These are phyloP conservation scores for Pneumocystis wakefieldiae DNA, from an alignment of 1,139 yeast species.

Conservation along the genomic window DNA sequence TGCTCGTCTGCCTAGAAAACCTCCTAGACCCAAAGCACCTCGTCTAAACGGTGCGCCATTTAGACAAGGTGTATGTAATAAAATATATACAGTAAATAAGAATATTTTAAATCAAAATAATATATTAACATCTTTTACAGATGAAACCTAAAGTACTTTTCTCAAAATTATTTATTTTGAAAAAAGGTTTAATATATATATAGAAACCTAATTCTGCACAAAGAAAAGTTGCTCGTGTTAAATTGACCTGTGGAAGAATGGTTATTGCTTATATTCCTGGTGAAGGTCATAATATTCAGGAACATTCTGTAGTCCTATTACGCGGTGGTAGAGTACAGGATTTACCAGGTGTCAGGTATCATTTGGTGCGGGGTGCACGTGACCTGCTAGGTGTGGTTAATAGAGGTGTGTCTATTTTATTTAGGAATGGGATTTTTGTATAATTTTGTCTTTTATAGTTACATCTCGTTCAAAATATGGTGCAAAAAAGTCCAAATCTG, in stretches of 20 bases:
- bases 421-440: conserved; percentile 39
- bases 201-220: conserved; percentile 98
- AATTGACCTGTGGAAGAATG: conserved; percentile 77
- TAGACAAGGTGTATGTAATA: conserved; percentile 11
- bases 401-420: conserved; percentile 77
- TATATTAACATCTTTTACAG: neutral
- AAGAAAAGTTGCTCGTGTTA: conserved; percentile 90
- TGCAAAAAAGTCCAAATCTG: neutral
- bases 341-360: conserved; percentile 95
- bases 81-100: conserved; percentile 8
- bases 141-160: neutral
- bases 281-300: conserved; percentile 96
- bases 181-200: conserved; percentile 84
- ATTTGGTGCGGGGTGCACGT: conserved; percentile 80
- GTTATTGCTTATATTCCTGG: conserved; percentile 94
- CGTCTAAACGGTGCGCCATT: conserved; percentile 11
- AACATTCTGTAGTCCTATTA: conserved; percentile 87
- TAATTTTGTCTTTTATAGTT: neutral
- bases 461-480: neutral
- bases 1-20: conserved; percentile 11
- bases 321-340: conserved; percentile 98
- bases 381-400: conserved; percentile 94
- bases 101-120: neutral
- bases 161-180: conserved; percentile 56
- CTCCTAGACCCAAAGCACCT: conserved; percentile 7